Conservation (phyloP, 2,329 filamentous ascomycete genomes). For the Fusarium domesticum region DNA sequence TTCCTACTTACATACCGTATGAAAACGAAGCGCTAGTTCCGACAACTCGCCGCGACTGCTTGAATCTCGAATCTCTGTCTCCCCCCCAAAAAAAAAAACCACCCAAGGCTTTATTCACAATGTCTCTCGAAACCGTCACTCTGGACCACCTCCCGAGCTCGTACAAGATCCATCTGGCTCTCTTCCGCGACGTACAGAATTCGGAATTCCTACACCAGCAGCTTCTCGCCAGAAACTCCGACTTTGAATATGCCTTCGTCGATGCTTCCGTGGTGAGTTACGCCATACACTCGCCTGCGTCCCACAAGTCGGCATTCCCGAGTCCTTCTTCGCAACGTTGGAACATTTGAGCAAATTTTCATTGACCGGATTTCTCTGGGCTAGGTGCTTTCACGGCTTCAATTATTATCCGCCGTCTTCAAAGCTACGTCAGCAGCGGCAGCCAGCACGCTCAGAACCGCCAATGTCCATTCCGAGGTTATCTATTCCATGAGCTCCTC, state of each 20-base stretch:
- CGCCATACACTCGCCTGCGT: not conserved
- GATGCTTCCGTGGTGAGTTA: slow-evolving; percentile 72
- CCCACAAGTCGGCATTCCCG: not conserved
- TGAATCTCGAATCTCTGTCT: too few species aligned
- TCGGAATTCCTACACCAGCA: slow-evolving; percentile 75
- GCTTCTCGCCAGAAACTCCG: slow-evolving; percentile 76
- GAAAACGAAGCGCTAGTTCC: too few species aligned
- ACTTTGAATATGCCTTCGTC: slow-evolving; percentile 91
- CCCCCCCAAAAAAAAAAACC: too few species aligned
- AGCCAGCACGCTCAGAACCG: slow-evolving; percentile 65
- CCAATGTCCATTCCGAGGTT: slow-evolving; percentile 86
- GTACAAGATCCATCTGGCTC: slow-evolving; percentile 66
- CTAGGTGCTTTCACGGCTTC: slow-evolving; percentile 67
- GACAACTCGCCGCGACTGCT: too few species aligned
- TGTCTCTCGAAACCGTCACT: slow-evolving; percentile 62
- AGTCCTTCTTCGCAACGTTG: slow-evolving; percentile 8
- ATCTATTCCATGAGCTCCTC: slow-evolving; percentile 77
- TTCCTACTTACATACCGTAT: too few species aligned
- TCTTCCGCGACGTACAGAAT: slow-evolving; percentile 77
- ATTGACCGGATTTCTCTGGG: slow-evolving; percentile 6
- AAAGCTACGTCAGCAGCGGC: slow-evolving; percentile 68
- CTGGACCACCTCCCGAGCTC: slow-evolving; percentile 72
- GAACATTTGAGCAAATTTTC: slow-evolving; percentile 2
- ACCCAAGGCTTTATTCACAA: slow-evolving; percentile 29
- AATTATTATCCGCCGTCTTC: slow-evolving; percentile 73